These are phyloP conservation scores for Poteriospumella lacustris DNA, from an alignment of 108 stramenopile genomes.

Conservation along the genomic window DNA sequence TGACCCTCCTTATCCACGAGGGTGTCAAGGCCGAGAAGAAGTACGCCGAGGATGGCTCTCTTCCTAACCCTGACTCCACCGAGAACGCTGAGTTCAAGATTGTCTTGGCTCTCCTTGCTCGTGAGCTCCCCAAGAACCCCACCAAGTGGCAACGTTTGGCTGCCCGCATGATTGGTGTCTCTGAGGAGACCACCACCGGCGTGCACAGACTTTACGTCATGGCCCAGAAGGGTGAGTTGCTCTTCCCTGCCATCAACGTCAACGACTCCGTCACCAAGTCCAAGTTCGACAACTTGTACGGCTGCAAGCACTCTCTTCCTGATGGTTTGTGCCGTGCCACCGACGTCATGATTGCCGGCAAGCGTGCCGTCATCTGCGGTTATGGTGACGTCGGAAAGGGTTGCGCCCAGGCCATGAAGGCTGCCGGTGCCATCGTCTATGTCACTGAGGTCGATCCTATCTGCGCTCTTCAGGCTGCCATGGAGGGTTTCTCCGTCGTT, in stretches of 20 bases:
- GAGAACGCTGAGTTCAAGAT: slow-evolving; percentile 99
- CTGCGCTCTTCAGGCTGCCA: slow-evolving; percentile 98
- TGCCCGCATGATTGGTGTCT: slow-evolving; percentile 85
- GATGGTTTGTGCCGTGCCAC: slow-evolving; percentile 99
- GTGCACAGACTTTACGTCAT: slow-evolving; percentile 99
- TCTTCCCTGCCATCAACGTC: slow-evolving; percentile 99
- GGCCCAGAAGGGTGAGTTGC: slow-evolving; percentile 91
- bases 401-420: slow-evolving; percentile 96
- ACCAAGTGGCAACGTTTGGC: slow-evolving; percentile 98
- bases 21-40: slow-evolving; percentile 96
- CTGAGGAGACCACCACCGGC: slow-evolving; percentile 99
- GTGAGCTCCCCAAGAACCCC: slow-evolving; percentile 84
- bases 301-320: slow-evolving; percentile 99
- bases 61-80: slow-evolving; percentile 91
- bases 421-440: slow-evolving; percentile 91
- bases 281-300: slow-evolving; percentile 99
- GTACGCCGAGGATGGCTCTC: slow-evolving; percentile 89
- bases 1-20: slow-evolving; percentile 99
- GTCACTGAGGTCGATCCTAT: slow-evolving; percentile 99
- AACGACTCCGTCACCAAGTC: slow-evolving; percentile 99
- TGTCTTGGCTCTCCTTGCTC: slow-evolving; percentile 91
- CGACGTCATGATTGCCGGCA: slow-evolving; percentile 99
- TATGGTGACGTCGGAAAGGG: slow-evolving; percentile 99
- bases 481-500: slow-evolving; percentile 97
- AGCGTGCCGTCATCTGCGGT: slow-evolving; percentile 94